These are phyloP conservation scores for Podaxis sp. DNA, from an alignment of 768 basidiomycete genomes.

Conservation along the genomic window DNA sequence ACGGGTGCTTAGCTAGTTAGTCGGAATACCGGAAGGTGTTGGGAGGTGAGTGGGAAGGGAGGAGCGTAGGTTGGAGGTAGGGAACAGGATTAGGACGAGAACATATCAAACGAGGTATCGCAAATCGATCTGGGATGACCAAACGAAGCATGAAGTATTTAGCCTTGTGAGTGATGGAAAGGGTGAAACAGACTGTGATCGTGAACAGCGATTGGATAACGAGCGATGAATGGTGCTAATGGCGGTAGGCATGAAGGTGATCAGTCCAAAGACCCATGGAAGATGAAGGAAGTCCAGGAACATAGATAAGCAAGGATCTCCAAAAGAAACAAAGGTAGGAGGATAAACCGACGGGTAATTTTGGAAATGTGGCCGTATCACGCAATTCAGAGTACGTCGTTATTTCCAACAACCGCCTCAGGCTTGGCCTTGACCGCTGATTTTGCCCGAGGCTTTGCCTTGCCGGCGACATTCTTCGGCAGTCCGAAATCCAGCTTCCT, in stretches of 20 bases:
- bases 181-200: background rate
- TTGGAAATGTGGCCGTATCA: background rate
- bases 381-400: background rate
- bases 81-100: background rate
- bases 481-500: constrained; percentile 18
- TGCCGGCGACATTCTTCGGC: constrained; percentile 8
- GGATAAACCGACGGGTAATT: too few relatives aligned
- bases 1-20: background rate
- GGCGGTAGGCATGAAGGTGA: background rate
- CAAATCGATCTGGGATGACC: constrained; percentile 2
- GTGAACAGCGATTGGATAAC: background rate
- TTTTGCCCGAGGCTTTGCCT: background rate
- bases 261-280: background rate
- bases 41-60: background rate
- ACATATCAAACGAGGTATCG: constrained; percentile 12
- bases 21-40: background rate
- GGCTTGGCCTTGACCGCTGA: background rate
- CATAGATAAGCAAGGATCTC: background rate
- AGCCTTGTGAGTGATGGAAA: background rate
- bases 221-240: background rate
- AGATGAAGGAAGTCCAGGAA: too few relatives aligned
- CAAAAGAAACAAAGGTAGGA: background rate
- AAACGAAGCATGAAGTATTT: constrained; percentile 1
- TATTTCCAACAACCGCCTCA: background rate
- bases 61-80: background rate